phyloP scores from a whole-genome alignment of 257 asterid genomes.

The Agastache rugosa region DNA sequence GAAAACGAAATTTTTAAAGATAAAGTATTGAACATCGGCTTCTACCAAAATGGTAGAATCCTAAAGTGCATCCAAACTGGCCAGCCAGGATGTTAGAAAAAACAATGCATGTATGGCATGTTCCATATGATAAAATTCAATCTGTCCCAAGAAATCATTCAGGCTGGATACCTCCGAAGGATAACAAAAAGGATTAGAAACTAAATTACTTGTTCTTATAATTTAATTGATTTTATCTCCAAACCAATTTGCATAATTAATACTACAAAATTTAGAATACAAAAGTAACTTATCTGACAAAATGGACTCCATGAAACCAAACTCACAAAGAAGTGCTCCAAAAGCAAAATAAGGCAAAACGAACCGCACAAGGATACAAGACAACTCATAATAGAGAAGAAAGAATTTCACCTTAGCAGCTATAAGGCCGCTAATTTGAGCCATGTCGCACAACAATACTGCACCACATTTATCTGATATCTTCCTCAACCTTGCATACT shows the following conservation, averaged over 20 bases:
- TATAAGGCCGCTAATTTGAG: conserved; percentile 97
- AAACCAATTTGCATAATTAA: conserved; percentile 21
- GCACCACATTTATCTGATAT: conserved; percentile 98
- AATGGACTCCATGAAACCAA: conserved; percentile 16
- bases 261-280: neutral
- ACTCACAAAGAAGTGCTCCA: neutral
- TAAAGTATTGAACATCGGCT: neutral
- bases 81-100: neutral
- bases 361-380: neutral
- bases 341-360: conserved; percentile 1
- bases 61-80: neutral
- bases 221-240: neutral
- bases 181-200: neutral
- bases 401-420: conserved; percentile 81
- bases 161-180: neutral
- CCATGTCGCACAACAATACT: conserved; percentile 96
- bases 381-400: neutral
- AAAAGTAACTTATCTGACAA: conserved; percentile 4
- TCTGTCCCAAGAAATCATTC: neutral
- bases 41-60: conserved; percentile 1
- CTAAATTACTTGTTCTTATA: neutral
- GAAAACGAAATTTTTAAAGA: neutral
- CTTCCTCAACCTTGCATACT: conserved; percentile 87
- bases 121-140: neutral
- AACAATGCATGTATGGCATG: neutral